Evolutionary conservation across 2,329 filamentous ascomycete species (phyloP).

Genomic region (Pseudogymnoascus verrucosus): DNA sequence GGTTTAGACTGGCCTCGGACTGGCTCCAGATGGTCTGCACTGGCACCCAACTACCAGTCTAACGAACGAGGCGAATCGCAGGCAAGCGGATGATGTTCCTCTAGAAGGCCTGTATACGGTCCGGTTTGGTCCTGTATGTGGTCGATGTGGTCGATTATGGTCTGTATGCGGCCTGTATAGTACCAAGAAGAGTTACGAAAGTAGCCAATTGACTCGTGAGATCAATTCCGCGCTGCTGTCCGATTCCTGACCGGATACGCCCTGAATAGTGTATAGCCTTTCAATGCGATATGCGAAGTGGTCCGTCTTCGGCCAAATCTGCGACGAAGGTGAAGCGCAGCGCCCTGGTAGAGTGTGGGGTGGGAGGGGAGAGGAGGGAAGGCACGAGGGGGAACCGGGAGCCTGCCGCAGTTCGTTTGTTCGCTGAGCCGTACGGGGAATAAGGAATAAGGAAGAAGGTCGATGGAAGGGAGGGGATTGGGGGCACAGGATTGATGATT

Average conservation of each 20-base stretch:
- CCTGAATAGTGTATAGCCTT: not conserved
- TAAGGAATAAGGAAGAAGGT: not conserved
- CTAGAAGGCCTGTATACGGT: not conserved
- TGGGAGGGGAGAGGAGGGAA: not conserved
- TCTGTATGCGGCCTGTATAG: not conserved
- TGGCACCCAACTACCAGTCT: not conserved
- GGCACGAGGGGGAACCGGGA: not conserved
- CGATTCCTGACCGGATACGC: not conserved
- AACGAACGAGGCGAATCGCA: constrained; percentile 3
- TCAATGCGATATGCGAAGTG: not conserved
- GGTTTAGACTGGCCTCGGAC: not conserved
- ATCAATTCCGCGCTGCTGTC: not conserved
- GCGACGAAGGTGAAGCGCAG: not conserved
- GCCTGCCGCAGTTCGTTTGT: not conserved
- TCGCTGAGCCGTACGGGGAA: constrained; percentile 3
- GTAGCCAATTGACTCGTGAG: not conserved
- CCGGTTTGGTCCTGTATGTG: not conserved
- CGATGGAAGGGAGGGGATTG: not conserved
- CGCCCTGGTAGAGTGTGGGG: not conserved
- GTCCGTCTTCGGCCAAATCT: constrained; percentile 1
- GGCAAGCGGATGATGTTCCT: not conserved
- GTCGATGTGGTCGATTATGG: not conserved
- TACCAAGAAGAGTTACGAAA: not conserved
- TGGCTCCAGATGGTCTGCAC: constrained; percentile 1
- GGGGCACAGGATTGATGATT: not conserved